These are phyloP conservation scores for Ceratobasidium sp. DNA, from an alignment of 1,284 basidiomycete species.

Conservation along the genomic window DNA sequence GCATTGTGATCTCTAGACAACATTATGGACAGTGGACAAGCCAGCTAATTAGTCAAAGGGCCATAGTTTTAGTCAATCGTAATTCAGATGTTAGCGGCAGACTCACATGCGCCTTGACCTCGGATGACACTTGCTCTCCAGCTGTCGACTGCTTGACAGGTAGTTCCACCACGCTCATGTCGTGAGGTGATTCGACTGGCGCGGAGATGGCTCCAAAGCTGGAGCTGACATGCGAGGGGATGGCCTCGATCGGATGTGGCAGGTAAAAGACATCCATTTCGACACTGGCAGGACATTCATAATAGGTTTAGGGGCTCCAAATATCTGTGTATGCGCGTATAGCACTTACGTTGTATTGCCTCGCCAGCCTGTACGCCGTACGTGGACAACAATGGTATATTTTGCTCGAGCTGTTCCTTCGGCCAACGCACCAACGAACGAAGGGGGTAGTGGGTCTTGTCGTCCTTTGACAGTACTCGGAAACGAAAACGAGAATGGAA, in stretches of 20 bases:
- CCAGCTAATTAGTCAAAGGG: conserved; percentile 12
- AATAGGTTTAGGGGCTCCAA: not conserved
- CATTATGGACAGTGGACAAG: conserved; percentile 1
- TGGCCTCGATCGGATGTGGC: conserved; percentile 5
- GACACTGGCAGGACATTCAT: not conserved
- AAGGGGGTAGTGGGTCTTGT: conserved; percentile 13
- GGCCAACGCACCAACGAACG: conserved; percentile 5
- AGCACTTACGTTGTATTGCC: conserved; percentile 16
- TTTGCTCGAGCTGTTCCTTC: conserved; percentile 17
- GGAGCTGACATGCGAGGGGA: not conserved
- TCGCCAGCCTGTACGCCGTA: conserved; percentile 31
- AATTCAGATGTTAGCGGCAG: not conserved
- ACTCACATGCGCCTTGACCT: conserved; percentile 37
- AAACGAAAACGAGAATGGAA: conserved; percentile 32
- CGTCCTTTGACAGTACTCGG: not conserved
- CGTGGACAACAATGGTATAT: conserved; percentile 19
- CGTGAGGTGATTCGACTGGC: conserved; percentile 35
- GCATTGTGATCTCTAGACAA: not conserved
- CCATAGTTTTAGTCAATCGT: not conserved
- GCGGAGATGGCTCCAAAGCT: not conserved
- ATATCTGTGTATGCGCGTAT: not conserved
- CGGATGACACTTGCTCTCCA: conserved; percentile 9
- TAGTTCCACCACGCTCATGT: conserved; percentile 14
- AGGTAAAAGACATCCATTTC: conserved; percentile 32
- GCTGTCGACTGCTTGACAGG: not conserved